A percentile compares a stretch with the other conserved stretches of the same genome.
These are phyloP conservation scores for Abrus precatorius DNA, from an alignment of 306 rosid genomes.

Conservation along the genomic window DNA sequence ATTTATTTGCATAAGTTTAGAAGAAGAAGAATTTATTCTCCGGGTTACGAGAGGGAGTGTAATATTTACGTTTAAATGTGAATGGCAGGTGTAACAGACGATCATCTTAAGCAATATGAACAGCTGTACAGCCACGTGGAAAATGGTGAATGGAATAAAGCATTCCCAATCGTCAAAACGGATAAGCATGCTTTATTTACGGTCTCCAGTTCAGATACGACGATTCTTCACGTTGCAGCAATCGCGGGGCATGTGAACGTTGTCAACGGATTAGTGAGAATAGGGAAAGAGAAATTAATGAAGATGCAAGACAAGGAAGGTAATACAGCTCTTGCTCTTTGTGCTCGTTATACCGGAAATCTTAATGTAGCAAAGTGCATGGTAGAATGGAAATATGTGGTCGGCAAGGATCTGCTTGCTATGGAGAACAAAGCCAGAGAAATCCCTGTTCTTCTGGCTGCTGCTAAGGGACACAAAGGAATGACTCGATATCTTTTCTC, in stretches of 20 bases:
- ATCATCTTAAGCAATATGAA: not conserved
- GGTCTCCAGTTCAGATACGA: not conserved
- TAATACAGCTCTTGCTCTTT: conserved; percentile 38
- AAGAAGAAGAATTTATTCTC: not conserved
- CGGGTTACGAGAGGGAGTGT: no score
- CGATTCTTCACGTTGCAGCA: conserved; percentile 41
- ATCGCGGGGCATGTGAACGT: not conserved
- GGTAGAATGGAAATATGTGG: not conserved
- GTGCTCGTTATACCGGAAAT: conserved; percentile 8
- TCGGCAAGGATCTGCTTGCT: not conserved
- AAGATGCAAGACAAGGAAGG: conserved; percentile 6
- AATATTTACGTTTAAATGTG: not conserved
- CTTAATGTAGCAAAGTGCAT: not conserved
- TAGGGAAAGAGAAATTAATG: not conserved
- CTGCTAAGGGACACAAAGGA: conserved; percentile 23
- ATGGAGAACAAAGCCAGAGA: not conserved
- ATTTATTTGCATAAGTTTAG: not conserved
- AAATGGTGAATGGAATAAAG: not conserved
- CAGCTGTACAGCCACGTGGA: not conserved
- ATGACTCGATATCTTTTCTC: conserved; percentile 16
- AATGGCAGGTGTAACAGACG: not conserved
- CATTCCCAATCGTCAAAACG: not conserved
- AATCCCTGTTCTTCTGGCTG: conserved; percentile 28
- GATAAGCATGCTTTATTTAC: not conserved
- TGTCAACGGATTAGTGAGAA: not conserved